These are phyloP conservation scores for Paxillus rubicundulus DNA, from an alignment of 768 basidiomycete species.

Conservation along the genomic window DNA sequence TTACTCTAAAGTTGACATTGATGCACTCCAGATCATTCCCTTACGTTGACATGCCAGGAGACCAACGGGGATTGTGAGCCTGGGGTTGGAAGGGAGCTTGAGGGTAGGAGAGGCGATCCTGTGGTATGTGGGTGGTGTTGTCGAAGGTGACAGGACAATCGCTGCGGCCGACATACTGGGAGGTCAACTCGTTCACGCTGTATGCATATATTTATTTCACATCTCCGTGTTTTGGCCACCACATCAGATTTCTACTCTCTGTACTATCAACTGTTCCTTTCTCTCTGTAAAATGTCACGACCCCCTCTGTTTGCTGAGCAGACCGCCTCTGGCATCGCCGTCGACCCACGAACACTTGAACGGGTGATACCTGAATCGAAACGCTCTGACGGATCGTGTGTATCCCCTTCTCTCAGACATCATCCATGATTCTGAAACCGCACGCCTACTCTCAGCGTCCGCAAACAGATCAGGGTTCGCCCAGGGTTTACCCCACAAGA, in stretches of 20 bases:
- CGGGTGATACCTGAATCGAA: constrained; percentile 85
- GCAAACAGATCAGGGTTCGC: constrained; percentile 86
- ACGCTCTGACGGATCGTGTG: constrained; percentile 82
- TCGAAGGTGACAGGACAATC: constrained; percentile 40
- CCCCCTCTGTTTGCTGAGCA: constrained; percentile 75
- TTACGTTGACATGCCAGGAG: constrained; percentile 77
- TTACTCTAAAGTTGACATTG: constrained; percentile 5
- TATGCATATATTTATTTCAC: too few species aligned
- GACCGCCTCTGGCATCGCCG: constrained; percentile 71
- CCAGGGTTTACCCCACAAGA: constrained; percentile 95
- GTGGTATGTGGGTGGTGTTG: constrained; percentile 59
- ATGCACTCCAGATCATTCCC: constrained; percentile 12
- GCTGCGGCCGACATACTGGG: constrained; percentile 35
- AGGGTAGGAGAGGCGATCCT: constrained; percentile 61
- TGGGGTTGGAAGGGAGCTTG: constrained; percentile 48
- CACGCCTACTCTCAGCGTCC: constrained; percentile 50
- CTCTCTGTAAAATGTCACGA: constrained; percentile 53
- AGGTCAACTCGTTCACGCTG: too few species aligned
- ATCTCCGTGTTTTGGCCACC: neutral
- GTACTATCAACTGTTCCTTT: constrained; percentile 6
- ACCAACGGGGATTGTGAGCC: constrained; percentile 63
- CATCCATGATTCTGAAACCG: constrained; percentile 9
- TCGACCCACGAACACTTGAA: constrained; percentile 84
- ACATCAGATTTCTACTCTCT: neutral
- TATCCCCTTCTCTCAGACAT: neutral